Conservation (phyloP, 2,329 filamentous ascomycete species). For the Sporothrix schenckii region DNA sequence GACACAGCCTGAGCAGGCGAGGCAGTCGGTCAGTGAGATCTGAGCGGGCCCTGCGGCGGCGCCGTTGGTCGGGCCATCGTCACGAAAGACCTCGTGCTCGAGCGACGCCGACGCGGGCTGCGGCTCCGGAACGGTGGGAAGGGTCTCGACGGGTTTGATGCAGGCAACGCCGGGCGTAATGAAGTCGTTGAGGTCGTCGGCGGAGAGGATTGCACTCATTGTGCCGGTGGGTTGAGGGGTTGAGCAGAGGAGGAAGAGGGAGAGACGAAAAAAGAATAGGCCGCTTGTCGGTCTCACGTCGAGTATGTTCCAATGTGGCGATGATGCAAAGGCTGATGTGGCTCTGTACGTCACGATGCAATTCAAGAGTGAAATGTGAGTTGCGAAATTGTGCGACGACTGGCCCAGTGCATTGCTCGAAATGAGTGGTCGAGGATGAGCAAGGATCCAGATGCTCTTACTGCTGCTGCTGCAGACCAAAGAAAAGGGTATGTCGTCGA, state of each 20-base stretch:
- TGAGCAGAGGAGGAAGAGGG: background rate
- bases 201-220: constrained; percentile 97
- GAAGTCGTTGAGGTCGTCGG: constrained; percentile 98
- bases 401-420: background rate
- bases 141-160: constrained; percentile 94
- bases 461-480: background rate
- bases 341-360: background rate
- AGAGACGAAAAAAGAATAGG: background rate
- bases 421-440: constrained; percentile 7
- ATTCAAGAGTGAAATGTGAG: background rate
- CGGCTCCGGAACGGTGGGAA: constrained; percentile 64
- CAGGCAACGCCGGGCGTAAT: constrained; percentile 97
- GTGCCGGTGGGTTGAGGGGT: constrained; percentile 38
- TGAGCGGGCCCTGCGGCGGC: constrained; percentile 68
- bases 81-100: constrained; percentile 87
- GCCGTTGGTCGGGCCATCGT: constrained; percentile 68
- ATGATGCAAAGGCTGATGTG: background rate
- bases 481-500: background rate
- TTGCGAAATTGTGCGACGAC: background rate
- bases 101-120: constrained; percentile 39
- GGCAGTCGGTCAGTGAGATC: constrained; percentile 95
- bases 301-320: background rate
- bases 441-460: background rate
- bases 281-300: background rate
- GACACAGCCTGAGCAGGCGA: constrained; percentile 96